A percentile compares a stretch with the other conserved stretches of the same genome.
Evolutionary conservation across 2,329 filamentous ascomycete species (phyloP).

Genomic region (Chrysosporium queenslandicum): DNA sequence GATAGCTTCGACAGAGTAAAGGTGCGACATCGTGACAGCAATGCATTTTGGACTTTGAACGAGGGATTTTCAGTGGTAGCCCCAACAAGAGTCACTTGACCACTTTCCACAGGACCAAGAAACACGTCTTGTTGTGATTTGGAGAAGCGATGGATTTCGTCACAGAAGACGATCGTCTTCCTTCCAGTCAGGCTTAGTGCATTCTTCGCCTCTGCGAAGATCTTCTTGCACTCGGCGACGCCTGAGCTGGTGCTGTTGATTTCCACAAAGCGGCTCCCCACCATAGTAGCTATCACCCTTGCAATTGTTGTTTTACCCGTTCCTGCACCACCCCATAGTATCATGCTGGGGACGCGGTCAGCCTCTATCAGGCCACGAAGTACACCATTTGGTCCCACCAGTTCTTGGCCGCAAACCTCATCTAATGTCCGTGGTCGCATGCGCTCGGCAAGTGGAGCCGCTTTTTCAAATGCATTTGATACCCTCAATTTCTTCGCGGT

Average conservation of each 20-base stretch:
- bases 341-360: conserved; percentile 84
- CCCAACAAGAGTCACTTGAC: conserved; percentile 81
- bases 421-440: conserved; percentile 81
- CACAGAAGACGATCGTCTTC: conserved; percentile 93
- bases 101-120: conserved; percentile 79
- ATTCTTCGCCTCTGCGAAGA: conserved; percentile 73
- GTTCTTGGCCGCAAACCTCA: conserved; percentile 80
- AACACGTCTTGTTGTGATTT: conserved; percentile 95
- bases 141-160: conserved; percentile 87
- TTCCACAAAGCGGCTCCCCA: conserved; percentile 80
- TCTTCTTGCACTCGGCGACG: conserved; percentile 81
- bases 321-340: conserved; percentile 57
- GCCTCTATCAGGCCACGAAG: conserved; percentile 77
- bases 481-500: conserved; percentile 55
- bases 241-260: conserved; percentile 88
- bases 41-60: conserved; percentile 80
- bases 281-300: conserved; percentile 72
- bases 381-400: conserved; percentile 76
- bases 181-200: conserved; percentile 72
- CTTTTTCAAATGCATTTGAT: conserved; percentile 49
- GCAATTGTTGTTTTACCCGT: conserved; percentile 62
- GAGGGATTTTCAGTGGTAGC: conserved; percentile 96
- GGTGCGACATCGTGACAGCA: conserved; percentile 80
- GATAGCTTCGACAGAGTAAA: conserved; percentile 74
- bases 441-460: conserved; percentile 80